A percentile compares a stretch with the other conserved stretches of the same genome.
These are phyloP conservation scores for Parastagonospora nodorum DNA, from an alignment of 2,329 filamentous ascomycete species.

Conservation along the genomic window DNA sequence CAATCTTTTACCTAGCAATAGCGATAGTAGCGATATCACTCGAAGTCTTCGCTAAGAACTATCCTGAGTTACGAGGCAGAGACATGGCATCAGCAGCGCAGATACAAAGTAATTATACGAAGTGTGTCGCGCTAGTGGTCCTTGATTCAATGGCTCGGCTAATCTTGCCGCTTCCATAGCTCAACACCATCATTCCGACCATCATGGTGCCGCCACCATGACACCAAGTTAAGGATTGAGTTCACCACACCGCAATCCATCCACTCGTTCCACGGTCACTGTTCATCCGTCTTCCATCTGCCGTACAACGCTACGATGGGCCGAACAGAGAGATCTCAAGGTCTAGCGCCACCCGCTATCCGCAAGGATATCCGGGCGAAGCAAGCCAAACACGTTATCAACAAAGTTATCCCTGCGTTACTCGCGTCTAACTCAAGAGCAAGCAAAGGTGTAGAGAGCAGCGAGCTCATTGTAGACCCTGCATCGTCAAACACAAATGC, in stretches of 20 bases:
- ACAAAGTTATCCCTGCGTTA: conserved; percentile 63
- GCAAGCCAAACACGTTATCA: conserved; percentile 61
- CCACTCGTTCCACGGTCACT: too few species aligned
- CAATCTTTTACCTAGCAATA: too few species aligned
- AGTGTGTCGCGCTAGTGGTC: too few species aligned
- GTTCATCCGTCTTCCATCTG: too few species aligned
- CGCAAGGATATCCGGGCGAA: conserved; percentile 55
- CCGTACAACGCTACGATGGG: conserved; percentile 33
- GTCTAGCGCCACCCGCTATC: conserved; percentile 44
- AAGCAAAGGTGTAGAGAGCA: conserved; percentile 58
- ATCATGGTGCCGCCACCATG: conserved; percentile 1
- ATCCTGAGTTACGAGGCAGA: too few species aligned
- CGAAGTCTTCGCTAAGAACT: too few species aligned
- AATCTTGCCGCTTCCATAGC: background rate
- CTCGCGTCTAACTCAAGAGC: conserved; percentile 60
- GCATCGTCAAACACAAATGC: conserved; percentile 8
- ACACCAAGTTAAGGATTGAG: background rate
- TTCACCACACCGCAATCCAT: background rate
- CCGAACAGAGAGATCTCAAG: conserved; percentile 42
- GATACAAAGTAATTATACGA: too few species aligned
- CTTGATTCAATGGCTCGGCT: background rate
- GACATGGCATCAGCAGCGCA: too few species aligned
- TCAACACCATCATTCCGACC: background rate
- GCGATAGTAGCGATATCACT: too few species aligned
- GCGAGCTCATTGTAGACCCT: conserved; percentile 56